Evolutionary conservation across 192 early-diverging fungal genomes (phyloP).

Genomic region (Coemansia brasiliensis): DNA sequence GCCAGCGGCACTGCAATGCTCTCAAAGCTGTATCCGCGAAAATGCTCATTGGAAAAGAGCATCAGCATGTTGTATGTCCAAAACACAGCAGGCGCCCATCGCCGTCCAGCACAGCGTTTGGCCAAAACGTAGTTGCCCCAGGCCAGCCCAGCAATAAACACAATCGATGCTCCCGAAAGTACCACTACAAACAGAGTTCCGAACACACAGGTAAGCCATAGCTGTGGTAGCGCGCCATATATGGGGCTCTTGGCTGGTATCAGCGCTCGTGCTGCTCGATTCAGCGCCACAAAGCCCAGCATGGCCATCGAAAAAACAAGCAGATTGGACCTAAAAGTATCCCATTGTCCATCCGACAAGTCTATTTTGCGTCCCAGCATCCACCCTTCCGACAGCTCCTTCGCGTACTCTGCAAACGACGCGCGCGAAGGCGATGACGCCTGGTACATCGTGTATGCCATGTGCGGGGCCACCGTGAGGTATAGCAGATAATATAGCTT

Average conservation of each 20-base stretch:
- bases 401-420: slow-evolving; percentile 42
- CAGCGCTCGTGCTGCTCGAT: slow-evolving; percentile 8
- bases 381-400: slow-evolving; percentile 65
- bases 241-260: neutral
- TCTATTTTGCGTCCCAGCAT: slow-evolving; percentile 66
- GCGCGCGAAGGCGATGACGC: slow-evolving; percentile 43
- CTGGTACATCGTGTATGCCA: slow-evolving; percentile 64
- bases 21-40: slow-evolving; percentile 71
- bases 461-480: slow-evolving; percentile 58
- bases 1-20: slow-evolving; percentile 53
- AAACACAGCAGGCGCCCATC: slow-evolving; percentile 62
- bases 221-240: slow-evolving; percentile 28
- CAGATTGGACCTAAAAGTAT: slow-evolving; percentile 56
- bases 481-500: slow-evolving; percentile 71
- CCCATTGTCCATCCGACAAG: slow-evolving; percentile 53
- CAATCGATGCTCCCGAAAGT: slow-evolving; percentile 69
- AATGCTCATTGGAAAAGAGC: slow-evolving; percentile 78
- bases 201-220: slow-evolving; percentile 62
- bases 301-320: slow-evolving; percentile 42
- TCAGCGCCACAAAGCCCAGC: slow-evolving; percentile 34
- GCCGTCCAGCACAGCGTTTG: slow-evolving; percentile 51
- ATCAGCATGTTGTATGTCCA: slow-evolving; percentile 84
- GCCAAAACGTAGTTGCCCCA: slow-evolving; percentile 68
- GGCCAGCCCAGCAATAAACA: slow-evolving; percentile 74
- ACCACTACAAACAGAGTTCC: slow-evolving; percentile 63